A percentile compares a stretch with the other conserved stretches of the same genome.
Conservation (phyloP, 192 early-diverging fungal species). For the Coemansia sp. region DNA sequence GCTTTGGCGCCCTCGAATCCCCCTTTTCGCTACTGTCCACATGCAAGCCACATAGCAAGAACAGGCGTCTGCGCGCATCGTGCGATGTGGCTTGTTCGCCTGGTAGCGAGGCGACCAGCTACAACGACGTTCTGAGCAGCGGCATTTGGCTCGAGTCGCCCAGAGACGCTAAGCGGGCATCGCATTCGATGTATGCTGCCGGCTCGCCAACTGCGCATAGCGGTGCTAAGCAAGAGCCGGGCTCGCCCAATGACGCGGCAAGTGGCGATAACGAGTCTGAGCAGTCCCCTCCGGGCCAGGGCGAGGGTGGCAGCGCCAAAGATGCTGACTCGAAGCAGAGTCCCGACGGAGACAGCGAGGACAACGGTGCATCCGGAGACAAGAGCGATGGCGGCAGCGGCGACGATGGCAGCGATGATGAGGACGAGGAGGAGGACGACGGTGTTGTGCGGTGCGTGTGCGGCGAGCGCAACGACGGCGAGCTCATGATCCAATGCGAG, state of each 20-base stretch:
- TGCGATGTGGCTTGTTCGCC: background rate
- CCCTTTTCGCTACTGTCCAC: background rate
- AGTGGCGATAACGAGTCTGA: background rate
- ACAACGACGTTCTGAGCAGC: background rate
- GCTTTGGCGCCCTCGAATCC: background rate
- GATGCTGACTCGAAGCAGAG: background rate
- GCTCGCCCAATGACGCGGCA: background rate
- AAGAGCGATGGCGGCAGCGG: constrained; percentile 6
- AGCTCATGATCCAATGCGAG: constrained; percentile 93
- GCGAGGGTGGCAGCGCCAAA: background rate
- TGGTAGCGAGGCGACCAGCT: background rate
- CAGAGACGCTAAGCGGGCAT: background rate
- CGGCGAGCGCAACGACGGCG: constrained; percentile 59
- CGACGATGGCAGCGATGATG: constrained; percentile 11
- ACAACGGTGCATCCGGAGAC: background rate
- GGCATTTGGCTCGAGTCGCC: background rate
- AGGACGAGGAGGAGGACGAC: constrained; percentile 31
- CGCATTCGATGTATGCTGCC: background rate
- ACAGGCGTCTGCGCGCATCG: background rate
- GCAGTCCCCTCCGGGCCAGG: background rate
- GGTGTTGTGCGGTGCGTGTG: constrained; percentile 53
- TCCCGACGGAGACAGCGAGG: background rate
- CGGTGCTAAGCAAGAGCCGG: background rate
- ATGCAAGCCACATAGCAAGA: background rate
- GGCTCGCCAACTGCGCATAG: background rate